These are phyloP conservation scores for Hibiscus syriacus DNA, from an alignment of 345 rosid species.

Conservation along the genomic window DNA sequence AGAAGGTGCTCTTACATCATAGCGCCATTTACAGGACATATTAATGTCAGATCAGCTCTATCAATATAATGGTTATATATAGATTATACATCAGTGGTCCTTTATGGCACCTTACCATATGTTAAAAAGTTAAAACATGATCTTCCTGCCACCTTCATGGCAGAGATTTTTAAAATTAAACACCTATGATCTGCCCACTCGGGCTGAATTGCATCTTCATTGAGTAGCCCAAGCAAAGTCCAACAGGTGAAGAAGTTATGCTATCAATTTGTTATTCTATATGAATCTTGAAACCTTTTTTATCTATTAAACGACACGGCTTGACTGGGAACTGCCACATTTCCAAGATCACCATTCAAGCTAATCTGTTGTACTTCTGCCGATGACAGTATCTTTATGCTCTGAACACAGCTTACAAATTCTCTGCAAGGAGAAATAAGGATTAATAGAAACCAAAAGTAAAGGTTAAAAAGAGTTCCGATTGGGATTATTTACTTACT, in stretches of 20 bases:
- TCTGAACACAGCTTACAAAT: constrained; percentile 80
- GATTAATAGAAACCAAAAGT: not conserved
- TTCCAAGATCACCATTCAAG: constrained; percentile 81
- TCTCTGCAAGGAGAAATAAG: constrained; percentile 47
- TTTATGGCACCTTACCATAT: too few relatives aligned
- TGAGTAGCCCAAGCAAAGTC: not conserved
- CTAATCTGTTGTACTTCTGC: constrained; percentile 94
- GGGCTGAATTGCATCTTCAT: not conserved
- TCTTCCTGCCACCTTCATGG: not conserved
- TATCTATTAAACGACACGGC: constrained; percentile 79
- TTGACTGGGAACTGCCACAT: constrained; percentile 60
- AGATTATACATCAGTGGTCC: too few relatives aligned
- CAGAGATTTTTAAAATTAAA: not conserved
- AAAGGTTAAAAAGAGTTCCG: not conserved
- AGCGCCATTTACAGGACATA: constrained; percentile 23
- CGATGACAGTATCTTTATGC: constrained; percentile 85
- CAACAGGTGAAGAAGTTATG: not conserved
- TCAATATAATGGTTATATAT: too few relatives aligned
- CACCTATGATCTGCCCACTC: not conserved
- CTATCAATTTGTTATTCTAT: not conserved
- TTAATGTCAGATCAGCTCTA: constrained; percentile 6
- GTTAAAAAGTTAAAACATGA: not conserved
- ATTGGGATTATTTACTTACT: constrained; percentile 40
- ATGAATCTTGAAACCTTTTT: not conserved
- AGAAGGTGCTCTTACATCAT: not conserved